A percentile compares a stretch with the other conserved stretches of the same genome.
Conservation (phyloP, 495 filamentous ascomycete genomes). For the Tuber melanosporum region DNA sequence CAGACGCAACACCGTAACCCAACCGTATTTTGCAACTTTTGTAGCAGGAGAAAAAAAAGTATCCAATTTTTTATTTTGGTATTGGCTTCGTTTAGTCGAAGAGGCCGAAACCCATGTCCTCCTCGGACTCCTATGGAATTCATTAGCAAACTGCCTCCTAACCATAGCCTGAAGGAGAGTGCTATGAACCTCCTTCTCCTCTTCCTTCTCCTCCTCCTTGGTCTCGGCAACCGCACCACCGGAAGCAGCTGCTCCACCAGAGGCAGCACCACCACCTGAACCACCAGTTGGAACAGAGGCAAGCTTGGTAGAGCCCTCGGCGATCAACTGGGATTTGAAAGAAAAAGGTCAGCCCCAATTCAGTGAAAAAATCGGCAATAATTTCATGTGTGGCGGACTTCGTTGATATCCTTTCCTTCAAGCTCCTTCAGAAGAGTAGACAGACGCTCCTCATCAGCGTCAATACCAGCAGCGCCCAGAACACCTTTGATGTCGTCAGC, state of each 20-base stretch:
- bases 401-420: conserved; percentile 92
- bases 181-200: conserved; percentile 58
- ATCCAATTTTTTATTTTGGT: background rate
- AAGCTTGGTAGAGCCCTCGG: conserved; percentile 85
- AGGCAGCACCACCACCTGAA: conserved; percentile 60
- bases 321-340: conserved; percentile 63
- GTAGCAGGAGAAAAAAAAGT: background rate
- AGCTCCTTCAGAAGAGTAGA: conserved; percentile 82
- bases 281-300: conserved; percentile 95
- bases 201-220: conserved; percentile 65
- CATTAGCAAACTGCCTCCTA: conserved; percentile 48
- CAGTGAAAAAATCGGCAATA: background rate
- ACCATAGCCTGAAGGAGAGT: background rate
- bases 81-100: conserved; percentile 66
- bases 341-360: conserved; percentile 11
- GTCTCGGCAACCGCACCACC: conserved; percentile 62
- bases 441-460: conserved; percentile 84
- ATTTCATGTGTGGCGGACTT: conserved; percentile 53
- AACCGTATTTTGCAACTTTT: background rate
- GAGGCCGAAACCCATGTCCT: conserved; percentile 99
- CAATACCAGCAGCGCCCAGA: conserved; percentile 89
- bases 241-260: conserved; percentile 58
- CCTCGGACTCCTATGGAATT: conserved; percentile 73
- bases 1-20: background rate
- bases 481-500: conserved; percentile 83